These are phyloP conservation scores for Jimgerdemannia flammicorona DNA, from an alignment of 192 early-diverging fungal genomes.

Conservation along the genomic window DNA sequence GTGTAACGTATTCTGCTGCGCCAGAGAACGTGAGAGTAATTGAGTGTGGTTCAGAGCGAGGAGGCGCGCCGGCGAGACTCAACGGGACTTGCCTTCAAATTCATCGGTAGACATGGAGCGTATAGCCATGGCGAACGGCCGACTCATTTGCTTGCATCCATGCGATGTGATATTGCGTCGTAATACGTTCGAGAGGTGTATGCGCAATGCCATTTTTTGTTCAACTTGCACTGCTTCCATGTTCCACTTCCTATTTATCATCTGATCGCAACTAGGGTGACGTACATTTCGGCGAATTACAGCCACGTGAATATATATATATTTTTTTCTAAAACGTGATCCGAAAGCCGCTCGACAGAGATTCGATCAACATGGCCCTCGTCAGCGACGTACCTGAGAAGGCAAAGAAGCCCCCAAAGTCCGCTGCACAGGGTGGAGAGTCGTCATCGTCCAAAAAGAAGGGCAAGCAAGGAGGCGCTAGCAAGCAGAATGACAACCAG, in stretches of 20 bases:
- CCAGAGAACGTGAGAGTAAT: neutral
- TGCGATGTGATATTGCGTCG: neutral
- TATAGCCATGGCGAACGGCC: neutral
- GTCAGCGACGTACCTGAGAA: neutral
- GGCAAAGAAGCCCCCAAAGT: neutral
- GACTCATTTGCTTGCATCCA: neutral
- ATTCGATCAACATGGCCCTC: neutral
- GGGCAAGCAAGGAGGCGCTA: neutral
- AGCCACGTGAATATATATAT: too few relatives aligned
- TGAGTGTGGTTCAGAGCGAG: neutral
- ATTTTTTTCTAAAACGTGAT: too few relatives aligned
- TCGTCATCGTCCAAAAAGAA: neutral
- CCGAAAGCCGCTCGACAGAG: too few relatives aligned
- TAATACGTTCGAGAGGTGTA: neutral
- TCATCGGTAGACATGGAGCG: neutral
- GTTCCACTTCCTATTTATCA: too few relatives aligned
- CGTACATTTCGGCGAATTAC: too few relatives aligned
- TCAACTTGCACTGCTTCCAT: too few relatives aligned
- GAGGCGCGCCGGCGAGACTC: neutral
- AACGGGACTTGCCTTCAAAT: neutral
- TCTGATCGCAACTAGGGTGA: too few relatives aligned
- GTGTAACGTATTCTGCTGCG: neutral
- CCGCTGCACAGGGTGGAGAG: too few relatives aligned
- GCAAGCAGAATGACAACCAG: slow-evolving; percentile 12
- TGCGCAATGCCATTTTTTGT: neutral